A percentile compares a stretch with the other conserved stretches of the same genome.
These are phyloP conservation scores for Trichosphaerium sp. DNA, from an alignment of 78 protist genomes.

Conservation along the genomic window DNA sequence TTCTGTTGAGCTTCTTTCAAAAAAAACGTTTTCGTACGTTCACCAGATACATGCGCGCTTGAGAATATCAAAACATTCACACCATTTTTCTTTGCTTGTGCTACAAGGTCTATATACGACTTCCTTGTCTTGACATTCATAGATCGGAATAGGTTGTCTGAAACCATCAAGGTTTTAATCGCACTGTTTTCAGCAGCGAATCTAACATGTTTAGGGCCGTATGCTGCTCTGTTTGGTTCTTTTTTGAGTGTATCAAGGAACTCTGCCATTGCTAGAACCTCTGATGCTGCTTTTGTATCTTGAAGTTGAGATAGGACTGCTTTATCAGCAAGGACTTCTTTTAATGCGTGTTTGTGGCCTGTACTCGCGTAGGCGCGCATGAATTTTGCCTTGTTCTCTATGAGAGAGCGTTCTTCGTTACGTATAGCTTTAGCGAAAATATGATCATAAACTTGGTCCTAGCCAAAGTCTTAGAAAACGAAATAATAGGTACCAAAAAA, in stretches of 20 bases:
- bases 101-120: constrained; percentile 69
- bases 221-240: constrained; percentile 64
- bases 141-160: constrained; percentile 66
- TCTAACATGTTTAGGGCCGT: constrained; percentile 68
- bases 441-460: constrained; percentile 49
- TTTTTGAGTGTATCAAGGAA: constrained; percentile 49
- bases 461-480: too few species aligned
- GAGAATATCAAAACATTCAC: constrained; percentile 72
- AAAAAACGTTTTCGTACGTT: constrained; percentile 35
- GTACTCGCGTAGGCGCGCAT: constrained; percentile 54
- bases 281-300: constrained; percentile 71
- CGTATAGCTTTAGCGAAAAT: constrained; percentile 25
- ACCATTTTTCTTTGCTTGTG: constrained; percentile 47
- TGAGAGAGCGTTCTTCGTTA: constrained; percentile 31
- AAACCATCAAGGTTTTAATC: constrained; percentile 50
- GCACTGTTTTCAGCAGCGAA: constrained; percentile 64
- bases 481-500: neutral
- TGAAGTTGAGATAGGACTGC: constrained; percentile 16
- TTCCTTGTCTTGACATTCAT: constrained; percentile 26
- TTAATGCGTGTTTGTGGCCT: constrained; percentile 77
- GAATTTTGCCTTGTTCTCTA: constrained; percentile 45
- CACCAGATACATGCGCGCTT: constrained; percentile 76
- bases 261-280: constrained; percentile 33
- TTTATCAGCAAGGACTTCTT: constrained; percentile 67
- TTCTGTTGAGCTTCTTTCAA: too few species aligned